Conservation (phyloP, 805 yeast genomes). For the Metschnikowia shivogae region DNA sequence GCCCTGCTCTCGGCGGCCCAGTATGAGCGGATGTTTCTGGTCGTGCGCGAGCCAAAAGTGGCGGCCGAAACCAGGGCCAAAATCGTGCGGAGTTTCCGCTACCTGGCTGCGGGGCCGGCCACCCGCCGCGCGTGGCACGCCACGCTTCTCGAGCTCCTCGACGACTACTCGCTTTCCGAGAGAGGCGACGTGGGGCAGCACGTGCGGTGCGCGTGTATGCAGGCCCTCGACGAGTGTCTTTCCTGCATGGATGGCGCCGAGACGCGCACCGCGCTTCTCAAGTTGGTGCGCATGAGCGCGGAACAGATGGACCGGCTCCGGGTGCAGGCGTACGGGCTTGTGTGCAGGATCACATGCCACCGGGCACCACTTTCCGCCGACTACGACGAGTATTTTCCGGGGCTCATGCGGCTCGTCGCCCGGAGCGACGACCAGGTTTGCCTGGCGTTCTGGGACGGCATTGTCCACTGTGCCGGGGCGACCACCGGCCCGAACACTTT, state of each 20-base stretch:
- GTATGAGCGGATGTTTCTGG: slow-evolving; percentile 19
- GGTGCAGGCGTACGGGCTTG: slow-evolving; percentile 34
- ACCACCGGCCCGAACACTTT: slow-evolving; percentile 44
- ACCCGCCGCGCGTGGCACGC: slow-evolving; percentile 6
- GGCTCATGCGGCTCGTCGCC: slow-evolving; percentile 20
- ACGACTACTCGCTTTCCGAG: slow-evolving; percentile 73
- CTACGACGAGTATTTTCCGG: slow-evolving; percentile 17
- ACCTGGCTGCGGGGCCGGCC: slow-evolving; percentile 10
- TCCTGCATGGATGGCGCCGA: background rate
- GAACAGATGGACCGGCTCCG: slow-evolving; percentile 62
- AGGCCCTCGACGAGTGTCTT: background rate
- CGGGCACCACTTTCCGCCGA: background rate
- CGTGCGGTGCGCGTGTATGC: slow-evolving; percentile 52
- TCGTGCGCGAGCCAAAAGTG: slow-evolving; percentile 22
- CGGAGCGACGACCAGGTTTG: background rate
- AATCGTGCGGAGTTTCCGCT: slow-evolving; percentile 22
- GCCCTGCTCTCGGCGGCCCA: slow-evolving; percentile 13
- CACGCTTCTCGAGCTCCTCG: slow-evolving; percentile 39
- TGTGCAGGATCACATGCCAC: slow-evolving; percentile 21
- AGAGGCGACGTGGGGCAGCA: slow-evolving; percentile 93
- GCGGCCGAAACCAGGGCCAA: slow-evolving; percentile 30
- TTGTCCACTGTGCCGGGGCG: slow-evolving; percentile 54
- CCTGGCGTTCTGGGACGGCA: slow-evolving; percentile 51
- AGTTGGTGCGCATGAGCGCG: slow-evolving; percentile 52
- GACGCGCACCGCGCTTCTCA: slow-evolving; percentile 15